Conservation (phyloP, 768 basidiomycete species). For the Phylloporus sp. region DNA sequence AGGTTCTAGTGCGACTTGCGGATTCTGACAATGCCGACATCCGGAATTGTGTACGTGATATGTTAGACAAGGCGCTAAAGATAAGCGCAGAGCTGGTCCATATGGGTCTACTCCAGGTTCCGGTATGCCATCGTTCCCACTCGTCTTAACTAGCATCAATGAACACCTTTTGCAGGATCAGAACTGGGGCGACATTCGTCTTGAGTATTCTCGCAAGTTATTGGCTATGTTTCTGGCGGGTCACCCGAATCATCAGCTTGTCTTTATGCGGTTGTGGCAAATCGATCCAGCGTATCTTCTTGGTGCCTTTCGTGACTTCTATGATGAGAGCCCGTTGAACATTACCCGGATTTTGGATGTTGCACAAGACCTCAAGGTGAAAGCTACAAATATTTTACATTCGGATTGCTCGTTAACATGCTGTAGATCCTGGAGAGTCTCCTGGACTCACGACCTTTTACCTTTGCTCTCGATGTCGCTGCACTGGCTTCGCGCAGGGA, state of each 20-base stretch:
- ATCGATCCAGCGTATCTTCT: conserved; percentile 83
- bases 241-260: conserved; percentile 92
- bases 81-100: conserved; percentile 92
- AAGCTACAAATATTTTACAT: conserved; percentile 12
- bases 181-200: conserved; percentile 81
- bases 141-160: neutral
- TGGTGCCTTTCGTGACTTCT: conserved; percentile 85
- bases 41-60: conserved; percentile 73
- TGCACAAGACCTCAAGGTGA: conserved; percentile 88
- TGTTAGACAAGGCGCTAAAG: conserved; percentile 91
- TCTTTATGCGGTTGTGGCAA: conserved; percentile 96
- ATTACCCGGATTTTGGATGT: conserved; percentile 94
- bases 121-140: conserved; percentile 48
- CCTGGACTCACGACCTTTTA: conserved; percentile 82
- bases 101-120: conserved; percentile 86
- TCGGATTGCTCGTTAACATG: conserved; percentile 3
- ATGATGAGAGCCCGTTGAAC: conserved; percentile 87
- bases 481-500: conserved; percentile 89
- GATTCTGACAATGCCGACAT: conserved; percentile 69
- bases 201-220: conserved; percentile 82
- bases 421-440: conserved; percentile 84
- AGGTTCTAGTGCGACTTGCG: conserved; percentile 77
- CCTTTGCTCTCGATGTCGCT: conserved; percentile 90
- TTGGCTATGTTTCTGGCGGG: conserved; percentile 87
- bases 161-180: conserved; percentile 47